phyloP scores from a whole-genome alignment of 2,329 filamentous ascomycete genomes.

The Trichophyton equinum region DNA sequence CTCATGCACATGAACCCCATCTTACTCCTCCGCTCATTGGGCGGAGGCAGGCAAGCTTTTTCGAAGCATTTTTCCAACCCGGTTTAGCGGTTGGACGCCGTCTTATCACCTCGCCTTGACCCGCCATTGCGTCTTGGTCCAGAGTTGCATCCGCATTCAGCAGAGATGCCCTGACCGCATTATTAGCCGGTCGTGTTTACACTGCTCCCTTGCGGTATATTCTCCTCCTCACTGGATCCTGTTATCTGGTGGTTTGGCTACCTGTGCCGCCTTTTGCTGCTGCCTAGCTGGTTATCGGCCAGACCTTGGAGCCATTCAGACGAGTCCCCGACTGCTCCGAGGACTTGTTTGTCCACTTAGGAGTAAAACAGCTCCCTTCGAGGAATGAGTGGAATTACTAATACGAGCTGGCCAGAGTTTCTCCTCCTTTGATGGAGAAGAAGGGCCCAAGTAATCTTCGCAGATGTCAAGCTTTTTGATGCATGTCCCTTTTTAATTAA shows the following conservation, averaged over 20 bases:
- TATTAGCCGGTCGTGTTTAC: neutral
- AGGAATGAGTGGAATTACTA: neutral
- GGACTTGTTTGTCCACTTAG: neutral
- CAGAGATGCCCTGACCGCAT: neutral
- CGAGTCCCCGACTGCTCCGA: neutral
- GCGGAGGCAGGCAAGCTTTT: neutral
- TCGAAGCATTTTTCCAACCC: slow-evolving; percentile 3
- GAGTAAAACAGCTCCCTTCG: neutral
- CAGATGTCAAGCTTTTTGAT: neutral
- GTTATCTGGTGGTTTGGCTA: neutral
- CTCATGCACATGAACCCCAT: neutral
- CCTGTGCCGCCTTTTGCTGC: neutral
- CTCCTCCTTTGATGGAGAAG: neutral
- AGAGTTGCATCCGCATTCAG: neutral
- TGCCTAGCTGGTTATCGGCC: neutral
- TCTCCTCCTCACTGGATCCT: neutral
- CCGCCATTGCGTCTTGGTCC: neutral
- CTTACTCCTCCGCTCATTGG: neutral
- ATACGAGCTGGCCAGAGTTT: slow-evolving; percentile 2
- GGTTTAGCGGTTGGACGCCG: neutral
- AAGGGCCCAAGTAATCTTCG: neutral
- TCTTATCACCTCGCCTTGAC: neutral
- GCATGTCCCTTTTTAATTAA: neutral
- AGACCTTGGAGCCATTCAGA: too few relatives aligned
- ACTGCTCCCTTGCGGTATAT: neutral